Evolutionary conservation across 768 basidiomycete species (phyloP), one percentile per base, ranked within the genome.

Genomic region (Sarcodon aspratus): DNA sequence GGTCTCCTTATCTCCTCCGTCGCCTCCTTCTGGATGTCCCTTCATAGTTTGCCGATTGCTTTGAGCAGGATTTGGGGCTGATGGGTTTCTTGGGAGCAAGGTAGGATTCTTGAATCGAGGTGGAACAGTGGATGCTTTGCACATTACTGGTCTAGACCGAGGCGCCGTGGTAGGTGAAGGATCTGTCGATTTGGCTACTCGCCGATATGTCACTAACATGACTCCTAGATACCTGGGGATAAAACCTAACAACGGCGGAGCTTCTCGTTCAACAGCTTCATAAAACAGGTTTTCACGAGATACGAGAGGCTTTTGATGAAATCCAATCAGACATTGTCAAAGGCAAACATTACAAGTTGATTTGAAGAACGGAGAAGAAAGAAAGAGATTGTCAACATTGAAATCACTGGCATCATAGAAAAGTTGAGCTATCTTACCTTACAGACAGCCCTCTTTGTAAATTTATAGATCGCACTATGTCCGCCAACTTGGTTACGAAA

Each of bases 211-310:
- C 57, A 99, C 95, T 37, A 98, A 76, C 92, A 99, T 96, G 48
- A 99, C 96, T 18, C 96, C 96, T 12, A 99, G 74, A 65, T 99
- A 99, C 40, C 94, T 84, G n/a, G 96, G 96, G 51, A 97, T 96
- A 59, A 91, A 99, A 11, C 78, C 85, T 4, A 98, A 74, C 8
- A 99, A 73, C 4, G 90, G 92, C 0, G 96, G 95, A 0, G 90
- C 89, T 58, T 92, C 89, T 27, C 83, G 78, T 63, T 99, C 96
- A 33, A 98, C 92, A 1, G 93, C 80, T 63, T 99, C 96, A 62
- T 99, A 99, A 61, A 99, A 97, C 44, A 96, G 72, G 61, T 99
- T 99, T 67, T 99, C 96, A 49, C 94, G 80, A 3, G 90, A 93
- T 32, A 96, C 93, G 7, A 99, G 79, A 12, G 95, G 95, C 94